Evolutionary conservation across 345 rosid genomes (phyloP).

Genomic region (Populus euphratica): DNA sequence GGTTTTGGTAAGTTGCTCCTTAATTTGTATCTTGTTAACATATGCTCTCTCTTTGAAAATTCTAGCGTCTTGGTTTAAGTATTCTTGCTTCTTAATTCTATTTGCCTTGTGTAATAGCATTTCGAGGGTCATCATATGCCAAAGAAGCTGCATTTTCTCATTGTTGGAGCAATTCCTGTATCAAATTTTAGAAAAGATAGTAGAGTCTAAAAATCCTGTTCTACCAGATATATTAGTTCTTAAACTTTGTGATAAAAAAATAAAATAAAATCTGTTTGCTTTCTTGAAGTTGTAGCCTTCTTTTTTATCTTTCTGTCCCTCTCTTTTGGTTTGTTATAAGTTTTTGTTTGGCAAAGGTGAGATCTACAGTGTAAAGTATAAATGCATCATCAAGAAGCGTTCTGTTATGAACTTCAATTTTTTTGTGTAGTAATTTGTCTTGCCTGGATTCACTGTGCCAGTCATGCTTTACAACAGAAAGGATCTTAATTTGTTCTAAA

Average conservation of each 20-base stretch:
- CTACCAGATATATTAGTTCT: slow-evolving; percentile 21
- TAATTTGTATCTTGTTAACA: slow-evolving; percentile 16
- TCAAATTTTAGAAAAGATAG: slow-evolving; percentile 7
- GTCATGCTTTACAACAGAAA: background rate
- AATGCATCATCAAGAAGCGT: slow-evolving; percentile 10
- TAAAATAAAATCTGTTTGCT: slow-evolving; percentile 10
- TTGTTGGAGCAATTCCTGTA: slow-evolving; percentile 14
- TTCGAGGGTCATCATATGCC: slow-evolving; percentile 12
- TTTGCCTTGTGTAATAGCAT: slow-evolving; percentile 21
- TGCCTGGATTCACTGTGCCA: slow-evolving; percentile 1
- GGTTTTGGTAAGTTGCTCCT: slow-evolving; percentile 27
- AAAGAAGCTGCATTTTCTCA: slow-evolving; percentile 24
- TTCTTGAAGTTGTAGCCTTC: slow-evolving; percentile 28
- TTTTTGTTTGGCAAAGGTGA: slow-evolving; percentile 21
- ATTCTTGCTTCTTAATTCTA: slow-evolving; percentile 10
- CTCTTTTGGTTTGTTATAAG: background rate
- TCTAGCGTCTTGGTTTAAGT: slow-evolving; percentile 18
- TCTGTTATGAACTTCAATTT: slow-evolving; percentile 1
- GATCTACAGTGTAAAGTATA: slow-evolving; percentile 34
- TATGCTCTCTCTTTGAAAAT: slow-evolving; percentile 5
- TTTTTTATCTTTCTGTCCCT: background rate
- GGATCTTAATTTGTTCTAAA: background rate
- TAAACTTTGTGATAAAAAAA: slow-evolving; percentile 13
- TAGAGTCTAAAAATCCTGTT: slow-evolving; percentile 9
- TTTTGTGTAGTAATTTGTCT: slow-evolving; percentile 13